Base-by-base conservation (phyloP, 139 green algal genomes). In the Micractinium conductrix region DNA sequence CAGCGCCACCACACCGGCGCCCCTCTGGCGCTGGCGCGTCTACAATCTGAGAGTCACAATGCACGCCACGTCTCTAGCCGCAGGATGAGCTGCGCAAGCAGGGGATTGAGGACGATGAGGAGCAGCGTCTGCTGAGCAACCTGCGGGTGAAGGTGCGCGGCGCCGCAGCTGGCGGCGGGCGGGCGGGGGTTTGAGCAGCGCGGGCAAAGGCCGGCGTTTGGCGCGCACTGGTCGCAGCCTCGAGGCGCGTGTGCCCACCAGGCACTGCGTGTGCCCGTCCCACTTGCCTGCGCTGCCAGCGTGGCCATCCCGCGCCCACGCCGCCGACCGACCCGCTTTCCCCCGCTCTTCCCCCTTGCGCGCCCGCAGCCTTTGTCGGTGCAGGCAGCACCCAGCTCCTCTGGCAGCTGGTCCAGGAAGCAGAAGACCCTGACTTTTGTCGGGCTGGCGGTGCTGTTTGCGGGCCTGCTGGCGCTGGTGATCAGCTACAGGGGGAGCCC, bases 101-200 rank as follows among this genome's bases (percentile, higher is more conserved):
- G 69, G 85, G 85, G 21, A 86, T 86, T 28, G n/a, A 86, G 16
- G 79, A 86, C 28, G 85, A 89, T 62, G 85, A 89, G 79, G 85
- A 89, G 70, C 85, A 89, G 70, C 76, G 78, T 28, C 85, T 86
- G 45, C 85, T 89, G 68, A 83, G 69, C 55, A 85, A 89, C 83
- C 58, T 86, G 48, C 78, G 80, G 40, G 79, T 89, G 48, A 86
- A 86, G 70, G 85, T 86, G 38, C 2, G 75, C 60, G 50, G 72
- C 72, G 44, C 30, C 30, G 30, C 19, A 17, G 30, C 28, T 9
- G 14, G 71, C 33, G 65, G 63, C n/a, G n/a, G n/a, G n/a, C n/a
- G n/a, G n/a, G n/a, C n/a, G n/a, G n/a, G n/a, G n/a, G n/a, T n/a
- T n/a, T n/a, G n/a, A n/a, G n/a, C n/a, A n/a, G n/a, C n/a, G n/a